These are phyloP conservation scores for Nepenthes mirabilis DNA, from an alignment of 148 eudicot species.

Conservation along the genomic window DNA sequence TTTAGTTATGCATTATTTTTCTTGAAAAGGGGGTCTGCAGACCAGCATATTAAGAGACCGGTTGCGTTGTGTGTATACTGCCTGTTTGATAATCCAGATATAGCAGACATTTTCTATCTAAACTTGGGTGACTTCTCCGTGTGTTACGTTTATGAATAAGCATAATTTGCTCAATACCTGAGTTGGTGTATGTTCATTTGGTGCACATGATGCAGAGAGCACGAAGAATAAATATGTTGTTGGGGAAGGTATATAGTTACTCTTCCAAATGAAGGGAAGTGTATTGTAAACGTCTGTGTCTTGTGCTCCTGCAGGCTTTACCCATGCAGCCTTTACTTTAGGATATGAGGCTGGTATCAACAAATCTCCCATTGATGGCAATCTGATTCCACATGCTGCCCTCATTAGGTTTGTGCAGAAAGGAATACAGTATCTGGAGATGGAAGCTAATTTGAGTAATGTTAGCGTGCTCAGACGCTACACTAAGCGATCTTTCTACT, in stretches of 20 bases:
- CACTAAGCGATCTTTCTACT: slow-evolving; percentile 5
- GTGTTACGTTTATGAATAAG: no score
- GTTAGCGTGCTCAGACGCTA: slow-evolving; percentile 25
- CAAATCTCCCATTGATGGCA: slow-evolving; percentile 51
- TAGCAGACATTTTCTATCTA: no score
- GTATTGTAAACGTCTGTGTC: neutral
- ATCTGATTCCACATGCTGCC: slow-evolving; percentile 65
- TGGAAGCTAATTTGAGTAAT: slow-evolving; percentile 68
- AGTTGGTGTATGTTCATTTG: no score
- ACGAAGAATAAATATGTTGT: neutral
- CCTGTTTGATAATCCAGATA: no score
- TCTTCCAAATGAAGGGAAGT: neutral
- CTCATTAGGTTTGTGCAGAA: slow-evolving; percentile 55
- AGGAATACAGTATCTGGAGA: slow-evolving; percentile 65
- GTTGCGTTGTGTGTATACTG: no score
- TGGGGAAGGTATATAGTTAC: neutral
- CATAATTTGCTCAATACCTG: no score
- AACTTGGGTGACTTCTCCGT: no score
- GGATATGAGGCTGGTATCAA: slow-evolving; percentile 61
- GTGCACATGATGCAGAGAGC: no score
- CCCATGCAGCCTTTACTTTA: slow-evolving; percentile 63
- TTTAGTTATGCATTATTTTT: no score
- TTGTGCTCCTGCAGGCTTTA: slow-evolving; percentile 37
- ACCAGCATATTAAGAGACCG: no score
- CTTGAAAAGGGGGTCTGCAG: no score